Conservation (phyloP, 2,329 filamentous ascomycete species). For the Calonectria pseudoturangicola region DNA sequence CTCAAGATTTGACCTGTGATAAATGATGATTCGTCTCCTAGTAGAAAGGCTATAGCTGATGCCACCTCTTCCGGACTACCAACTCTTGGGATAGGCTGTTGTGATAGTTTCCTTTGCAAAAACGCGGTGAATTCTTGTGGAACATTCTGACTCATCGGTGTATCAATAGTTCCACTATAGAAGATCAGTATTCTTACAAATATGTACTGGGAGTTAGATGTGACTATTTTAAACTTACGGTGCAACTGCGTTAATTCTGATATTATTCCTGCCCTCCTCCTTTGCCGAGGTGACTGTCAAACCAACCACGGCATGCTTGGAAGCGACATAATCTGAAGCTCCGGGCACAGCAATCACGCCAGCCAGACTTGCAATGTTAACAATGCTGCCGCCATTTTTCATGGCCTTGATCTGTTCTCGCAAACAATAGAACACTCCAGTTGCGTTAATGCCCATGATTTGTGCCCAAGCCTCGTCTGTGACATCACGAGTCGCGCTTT, state of each 20-base stretch:
- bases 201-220: no score
- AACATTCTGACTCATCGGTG: background rate
- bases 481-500: background rate
- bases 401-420: background rate
- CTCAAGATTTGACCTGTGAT: background rate
- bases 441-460: background rate
- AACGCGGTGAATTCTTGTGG: background rate
- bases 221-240: background rate
- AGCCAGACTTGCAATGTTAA: background rate
- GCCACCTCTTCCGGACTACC: background rate
- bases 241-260: background rate
- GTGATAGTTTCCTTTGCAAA: background rate
- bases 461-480: background rate
- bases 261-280: background rate
- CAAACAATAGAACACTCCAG: background rate
- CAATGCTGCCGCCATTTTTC: background rate
- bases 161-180: background rate
- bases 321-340: background rate
- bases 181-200: no score
- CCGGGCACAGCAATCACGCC: background rate
- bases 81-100: background rate
- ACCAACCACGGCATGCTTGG: background rate
- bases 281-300: background rate
- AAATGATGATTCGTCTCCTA: background rate
- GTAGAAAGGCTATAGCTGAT: background rate